phyloP scores from a whole-genome alignment of 2,329 filamentous ascomycete species.

The Talaromyces sp. region DNA sequence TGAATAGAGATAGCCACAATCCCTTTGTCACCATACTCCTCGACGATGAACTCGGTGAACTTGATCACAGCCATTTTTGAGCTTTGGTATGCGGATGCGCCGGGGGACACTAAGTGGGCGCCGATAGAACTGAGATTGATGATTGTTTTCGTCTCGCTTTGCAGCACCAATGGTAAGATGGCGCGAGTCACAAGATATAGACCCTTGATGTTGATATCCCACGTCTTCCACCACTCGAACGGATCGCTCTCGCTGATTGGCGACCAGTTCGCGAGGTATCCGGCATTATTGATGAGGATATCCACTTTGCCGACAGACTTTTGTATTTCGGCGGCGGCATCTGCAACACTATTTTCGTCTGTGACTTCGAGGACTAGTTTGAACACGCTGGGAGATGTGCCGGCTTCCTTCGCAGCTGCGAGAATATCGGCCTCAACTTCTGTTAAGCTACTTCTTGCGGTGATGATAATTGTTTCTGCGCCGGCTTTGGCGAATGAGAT shows the following conservation, averaged over 20 bases:
- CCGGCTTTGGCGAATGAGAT: slow-evolving; percentile 55
- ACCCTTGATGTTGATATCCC: slow-evolving; percentile 50
- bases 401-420: slow-evolving; percentile 33
- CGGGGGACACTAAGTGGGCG: slow-evolving; percentile 33
- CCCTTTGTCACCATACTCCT: slow-evolving; percentile 43
- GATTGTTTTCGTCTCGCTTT: slow-evolving; percentile 39
- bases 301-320: slow-evolving; percentile 38
- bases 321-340: slow-evolving; percentile 33
- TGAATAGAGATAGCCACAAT: slow-evolving; percentile 42
- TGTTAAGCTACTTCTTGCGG: slow-evolving; percentile 49
- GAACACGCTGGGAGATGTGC: slow-evolving; percentile 40
- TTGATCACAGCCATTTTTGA: slow-evolving; percentile 46
- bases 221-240: slow-evolving; percentile 41
- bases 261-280: slow-evolving; percentile 27
- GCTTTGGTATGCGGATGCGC: slow-evolving; percentile 46
- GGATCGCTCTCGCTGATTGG: slow-evolving; percentile 36
- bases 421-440: slow-evolving; percentile 36
- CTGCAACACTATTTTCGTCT: slow-evolving; percentile 34
- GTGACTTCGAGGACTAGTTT: slow-evolving; percentile 45
- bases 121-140: slow-evolving; percentile 49
- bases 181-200: slow-evolving; percentile 45
- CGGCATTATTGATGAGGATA: slow-evolving; percentile 50
- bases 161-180: slow-evolving; percentile 44
- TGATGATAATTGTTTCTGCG: slow-evolving; percentile 51
- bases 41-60: slow-evolving; percentile 44